Conservation (phyloP, 1,139 yeast genomes). For the Kazachstania sp. region DNA sequence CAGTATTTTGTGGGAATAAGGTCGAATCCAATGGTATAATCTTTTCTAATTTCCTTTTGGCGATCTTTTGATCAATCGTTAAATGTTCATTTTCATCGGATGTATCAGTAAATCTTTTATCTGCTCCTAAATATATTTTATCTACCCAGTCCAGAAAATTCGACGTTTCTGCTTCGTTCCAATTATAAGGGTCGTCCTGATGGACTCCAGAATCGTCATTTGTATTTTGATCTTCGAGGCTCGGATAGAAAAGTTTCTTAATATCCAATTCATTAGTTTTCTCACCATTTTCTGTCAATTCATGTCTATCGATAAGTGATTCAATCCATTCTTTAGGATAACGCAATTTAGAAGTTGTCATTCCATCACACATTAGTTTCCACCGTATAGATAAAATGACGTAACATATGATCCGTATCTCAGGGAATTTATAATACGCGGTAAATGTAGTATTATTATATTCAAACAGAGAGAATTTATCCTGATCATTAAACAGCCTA, state of each 20-base stretch:
- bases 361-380: slow-evolving; percentile 13
- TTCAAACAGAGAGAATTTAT: slow-evolving; percentile 11
- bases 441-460: slow-evolving; percentile 9
- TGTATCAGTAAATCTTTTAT: slow-evolving; percentile 5
- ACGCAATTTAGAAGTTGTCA: slow-evolving; percentile 6
- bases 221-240: not conserved
- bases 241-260: slow-evolving; percentile 8
- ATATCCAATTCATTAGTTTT: slow-evolving; percentile 10
- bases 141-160: slow-evolving; percentile 27
- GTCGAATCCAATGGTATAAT: slow-evolving; percentile 19
- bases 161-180: slow-evolving; percentile 17
- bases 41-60: slow-evolving; percentile 23
- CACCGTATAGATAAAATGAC: slow-evolving; percentile 19
- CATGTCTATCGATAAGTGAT: slow-evolving; percentile 2
- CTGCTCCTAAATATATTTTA: slow-evolving; percentile 14
- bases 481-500: slow-evolving; percentile 7
- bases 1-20: not conserved
- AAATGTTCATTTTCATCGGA: slow-evolving; percentile 8
- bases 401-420: slow-evolving; percentile 17
- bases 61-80: slow-evolving; percentile 27
- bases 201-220: not conserved
- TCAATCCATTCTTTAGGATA: slow-evolving; percentile 14
- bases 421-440: slow-evolving; percentile 15
- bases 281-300: slow-evolving; percentile 4
- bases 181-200: slow-evolving; percentile 9